Evolutionary conservation across 495 filamentous ascomycete species (phyloP).

Genomic region (Penicillium turbatum): DNA sequence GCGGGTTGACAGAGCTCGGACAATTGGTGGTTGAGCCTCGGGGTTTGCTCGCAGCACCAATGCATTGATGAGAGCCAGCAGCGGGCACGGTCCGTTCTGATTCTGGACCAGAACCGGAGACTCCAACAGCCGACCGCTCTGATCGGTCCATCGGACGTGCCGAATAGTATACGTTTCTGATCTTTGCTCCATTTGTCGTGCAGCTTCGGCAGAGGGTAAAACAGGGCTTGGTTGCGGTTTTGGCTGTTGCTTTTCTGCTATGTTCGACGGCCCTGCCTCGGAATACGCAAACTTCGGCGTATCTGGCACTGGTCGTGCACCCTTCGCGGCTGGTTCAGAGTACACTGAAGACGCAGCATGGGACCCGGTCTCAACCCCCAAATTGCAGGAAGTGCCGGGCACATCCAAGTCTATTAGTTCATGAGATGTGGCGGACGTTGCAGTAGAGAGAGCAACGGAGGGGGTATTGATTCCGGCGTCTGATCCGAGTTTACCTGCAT

Average conservation of each 20-base stretch:
- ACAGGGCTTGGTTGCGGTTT: conserved; percentile 5
- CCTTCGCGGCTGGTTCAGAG: conserved; percentile 9
- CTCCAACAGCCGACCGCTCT: conserved; percentile 38
- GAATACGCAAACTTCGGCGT: not conserved
- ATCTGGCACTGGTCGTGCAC: not conserved
- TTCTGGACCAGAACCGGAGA: conserved; percentile 90
- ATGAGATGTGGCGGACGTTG: conserved; percentile 35
- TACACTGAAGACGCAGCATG: conserved; percentile 14
- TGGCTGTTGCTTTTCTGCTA: not conserved
- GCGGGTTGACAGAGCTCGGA: conserved; percentile 67
- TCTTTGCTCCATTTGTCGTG: conserved; percentile 42
- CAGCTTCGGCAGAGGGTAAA: conserved; percentile 33
- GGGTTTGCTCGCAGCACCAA: conserved; percentile 73
- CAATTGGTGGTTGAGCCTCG: conserved; percentile 60
- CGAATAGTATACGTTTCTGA: conserved; percentile 69
- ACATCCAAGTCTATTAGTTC: conserved; percentile 39
- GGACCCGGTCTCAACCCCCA: conserved; percentile 8
- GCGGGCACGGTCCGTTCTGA: conserved; percentile 86
- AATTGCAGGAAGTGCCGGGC: not conserved
- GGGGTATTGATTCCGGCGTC: conserved; percentile 23
- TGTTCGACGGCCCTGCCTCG: not conserved
- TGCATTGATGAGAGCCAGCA: conserved; percentile 91
- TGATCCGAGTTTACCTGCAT: conserved; percentile 15
- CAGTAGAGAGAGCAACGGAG: conserved; percentile 23
- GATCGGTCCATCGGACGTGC: conserved; percentile 58